Evolutionary conservation across 805 yeast genomes (phyloP).

Genomic region (Teunomyces tritomae): DNA sequence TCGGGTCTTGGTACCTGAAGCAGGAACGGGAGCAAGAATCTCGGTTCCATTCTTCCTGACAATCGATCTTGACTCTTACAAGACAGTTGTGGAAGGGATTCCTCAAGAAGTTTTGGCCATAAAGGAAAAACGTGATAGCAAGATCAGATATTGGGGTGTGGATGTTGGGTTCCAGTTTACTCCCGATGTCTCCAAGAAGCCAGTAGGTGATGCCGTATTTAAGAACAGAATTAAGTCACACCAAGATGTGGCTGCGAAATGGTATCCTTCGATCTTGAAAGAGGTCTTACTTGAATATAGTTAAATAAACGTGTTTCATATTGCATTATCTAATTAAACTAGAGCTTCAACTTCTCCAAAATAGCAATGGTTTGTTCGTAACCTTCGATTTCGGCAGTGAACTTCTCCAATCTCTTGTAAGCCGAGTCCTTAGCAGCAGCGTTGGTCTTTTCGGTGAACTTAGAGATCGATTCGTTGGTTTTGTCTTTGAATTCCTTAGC

Average conservation of each 20-base stretch:
- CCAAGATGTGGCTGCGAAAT: slow-evolving; percentile 40
- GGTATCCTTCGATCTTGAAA: slow-evolving; percentile 40
- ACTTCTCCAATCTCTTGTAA: slow-evolving; percentile 60
- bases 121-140: slow-evolving; percentile 34
- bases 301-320: not conserved
- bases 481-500: slow-evolving; percentile 57
- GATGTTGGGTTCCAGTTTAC: slow-evolving; percentile 40
- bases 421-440: slow-evolving; percentile 79
- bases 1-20: slow-evolving; percentile 45
- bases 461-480: slow-evolving; percentile 72
- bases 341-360: slow-evolving; percentile 71
- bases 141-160: slow-evolving; percentile 34
- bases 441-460: slow-evolving; percentile 84
- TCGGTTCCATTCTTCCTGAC: slow-evolving; percentile 51
- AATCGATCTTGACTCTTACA: slow-evolving; percentile 36
- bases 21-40: slow-evolving; percentile 39
- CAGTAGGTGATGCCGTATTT: slow-evolving; percentile 48
- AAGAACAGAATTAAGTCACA: slow-evolving; percentile 45
- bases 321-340: slow-evolving; percentile 8
- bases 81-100: slow-evolving; percentile 27
- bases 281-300: slow-evolving; percentile 24
- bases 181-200: slow-evolving; percentile 35
- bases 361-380: slow-evolving; percentile 81
- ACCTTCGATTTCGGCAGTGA: slow-evolving; percentile 85
- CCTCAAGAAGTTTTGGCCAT: slow-evolving; percentile 25